These are phyloP conservation scores for Phytophthora meadii DNA, from an alignment of 352 stramenopile species.

Conservation along the genomic window DNA sequence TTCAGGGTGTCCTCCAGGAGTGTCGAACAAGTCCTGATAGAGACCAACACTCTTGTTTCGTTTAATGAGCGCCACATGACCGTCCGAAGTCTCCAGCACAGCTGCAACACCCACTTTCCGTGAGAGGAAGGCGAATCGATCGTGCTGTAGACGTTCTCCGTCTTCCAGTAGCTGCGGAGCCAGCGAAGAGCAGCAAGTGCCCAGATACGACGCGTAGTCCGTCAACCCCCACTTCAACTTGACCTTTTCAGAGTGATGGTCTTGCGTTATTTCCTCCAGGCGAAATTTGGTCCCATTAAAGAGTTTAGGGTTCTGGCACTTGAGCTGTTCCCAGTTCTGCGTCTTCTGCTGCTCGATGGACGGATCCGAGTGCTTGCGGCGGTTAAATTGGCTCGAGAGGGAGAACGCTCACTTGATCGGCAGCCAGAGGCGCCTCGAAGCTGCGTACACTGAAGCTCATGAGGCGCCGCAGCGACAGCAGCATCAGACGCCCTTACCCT, in stretches of 20 bases:
- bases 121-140: conserved; percentile 70
- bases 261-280: conserved; percentile 6
- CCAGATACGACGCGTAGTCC: conserved; percentile 82
- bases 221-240: conserved; percentile 59
- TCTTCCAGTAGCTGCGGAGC: conserved; percentile 47
- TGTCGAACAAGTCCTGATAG: conserved; percentile 81
- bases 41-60: conserved; percentile 69
- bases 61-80: conserved; percentile 69
- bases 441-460: conserved; percentile 51
- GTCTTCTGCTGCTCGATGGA: conserved; percentile 47
- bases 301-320: conserved; percentile 43
- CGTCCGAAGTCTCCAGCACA: conserved; percentile 69
- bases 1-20: conserved; percentile 81
- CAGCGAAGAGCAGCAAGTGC: conserved; percentile 67
- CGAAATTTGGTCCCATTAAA: conserved; percentile 87
- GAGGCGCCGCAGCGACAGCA: conserved; percentile 37
- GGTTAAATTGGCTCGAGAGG: conserved; percentile 56
- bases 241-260: conserved; percentile 14
- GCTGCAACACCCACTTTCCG: conserved; percentile 83
- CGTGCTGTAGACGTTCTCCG: conserved; percentile 19
- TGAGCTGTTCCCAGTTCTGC: conserved; percentile 49
- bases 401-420: conserved; percentile 50
- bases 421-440: conserved; percentile 34
- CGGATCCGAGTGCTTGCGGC: conserved; percentile 47
- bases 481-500: conserved; percentile 64